A percentile compares a stretch with the other conserved stretches of the same genome.
These are phyloP conservation scores for Cryptosporidium viatorum DNA, from an alignment of 169 alveolate genomes.

Conservation along the genomic window DNA sequence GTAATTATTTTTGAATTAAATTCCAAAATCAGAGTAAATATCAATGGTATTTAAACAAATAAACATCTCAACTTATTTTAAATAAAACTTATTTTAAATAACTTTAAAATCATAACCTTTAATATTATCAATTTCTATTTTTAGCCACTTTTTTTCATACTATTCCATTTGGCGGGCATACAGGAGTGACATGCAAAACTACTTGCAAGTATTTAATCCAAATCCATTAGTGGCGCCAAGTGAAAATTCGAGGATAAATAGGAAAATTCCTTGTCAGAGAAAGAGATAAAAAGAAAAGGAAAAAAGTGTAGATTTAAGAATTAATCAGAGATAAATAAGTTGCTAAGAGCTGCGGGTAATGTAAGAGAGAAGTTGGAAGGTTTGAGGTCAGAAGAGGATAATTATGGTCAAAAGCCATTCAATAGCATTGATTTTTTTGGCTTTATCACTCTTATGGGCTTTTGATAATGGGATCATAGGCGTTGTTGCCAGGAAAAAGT, in stretches of 20 bases:
- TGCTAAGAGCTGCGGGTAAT: not conserved
- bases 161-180: not conserved
- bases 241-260: constrained; percentile 11
- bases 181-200: constrained; percentile 20
- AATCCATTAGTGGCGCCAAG: constrained; percentile 33
- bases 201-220: constrained; percentile 19
- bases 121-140: not conserved
- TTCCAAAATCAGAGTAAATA: too few species aligned
- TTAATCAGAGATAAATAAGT: not conserved
- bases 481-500: not conserved
- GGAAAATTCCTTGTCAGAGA: not conserved
- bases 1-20: too few species aligned
- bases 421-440: not conserved
- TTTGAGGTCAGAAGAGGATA: not conserved
- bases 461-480: not conserved
- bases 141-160: not conserved
- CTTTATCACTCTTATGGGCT: not conserved
- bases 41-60: not conserved
- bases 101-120: not conserved
- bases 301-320: not conserved
- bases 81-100: too few species aligned
- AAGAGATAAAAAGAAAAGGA: not conserved
- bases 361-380: not conserved
- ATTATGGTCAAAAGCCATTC: not conserved
- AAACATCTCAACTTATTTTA: not conserved